Conservation (phyloP, 192 early-diverging fungal species). For the Entomortierella parvispora region DNA sequence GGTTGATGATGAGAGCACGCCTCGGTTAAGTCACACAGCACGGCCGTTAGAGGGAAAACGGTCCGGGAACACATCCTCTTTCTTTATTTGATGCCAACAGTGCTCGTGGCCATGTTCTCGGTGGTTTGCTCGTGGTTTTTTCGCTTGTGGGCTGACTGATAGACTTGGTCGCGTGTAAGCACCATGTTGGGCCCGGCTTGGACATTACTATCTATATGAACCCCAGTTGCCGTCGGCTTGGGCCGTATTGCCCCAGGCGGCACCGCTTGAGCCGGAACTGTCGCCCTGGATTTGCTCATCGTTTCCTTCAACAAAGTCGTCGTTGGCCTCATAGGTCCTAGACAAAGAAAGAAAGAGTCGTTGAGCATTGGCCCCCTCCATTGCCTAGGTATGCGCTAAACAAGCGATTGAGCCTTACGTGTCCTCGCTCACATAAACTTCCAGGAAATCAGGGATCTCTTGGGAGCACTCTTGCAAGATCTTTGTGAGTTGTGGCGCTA, state of each 20-base stretch:
- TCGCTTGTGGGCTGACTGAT: too few species aligned
- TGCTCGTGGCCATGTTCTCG: too few species aligned
- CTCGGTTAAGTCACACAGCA: neutral
- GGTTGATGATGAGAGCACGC: neutral
- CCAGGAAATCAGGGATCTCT: slow-evolving; percentile 67
- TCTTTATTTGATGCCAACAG: neutral
- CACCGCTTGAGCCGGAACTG: too few species aligned
- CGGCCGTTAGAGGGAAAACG: too few species aligned
- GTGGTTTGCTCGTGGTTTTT: too few species aligned
- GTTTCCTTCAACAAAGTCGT: slow-evolving; percentile 11
- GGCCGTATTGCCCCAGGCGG: too few species aligned
- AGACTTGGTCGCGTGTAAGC: too few species aligned
- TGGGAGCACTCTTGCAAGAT: slow-evolving; percentile 66
- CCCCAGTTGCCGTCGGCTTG: too few species aligned
- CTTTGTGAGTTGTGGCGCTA: slow-evolving; percentile 60
- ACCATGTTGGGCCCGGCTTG: too few species aligned
- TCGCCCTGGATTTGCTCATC: neutral
- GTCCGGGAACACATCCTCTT: too few species aligned
- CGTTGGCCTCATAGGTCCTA: slow-evolving; percentile 32
- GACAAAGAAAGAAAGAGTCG: neutral
- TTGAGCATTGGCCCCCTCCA: neutral
- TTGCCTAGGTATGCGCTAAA: neutral
- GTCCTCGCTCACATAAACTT: neutral
- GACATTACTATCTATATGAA: too few species aligned
- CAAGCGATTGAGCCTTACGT: too few species aligned